Conservation (phyloP, 176 grass and related monocot genomes). For the Carex littledalei region DNA sequence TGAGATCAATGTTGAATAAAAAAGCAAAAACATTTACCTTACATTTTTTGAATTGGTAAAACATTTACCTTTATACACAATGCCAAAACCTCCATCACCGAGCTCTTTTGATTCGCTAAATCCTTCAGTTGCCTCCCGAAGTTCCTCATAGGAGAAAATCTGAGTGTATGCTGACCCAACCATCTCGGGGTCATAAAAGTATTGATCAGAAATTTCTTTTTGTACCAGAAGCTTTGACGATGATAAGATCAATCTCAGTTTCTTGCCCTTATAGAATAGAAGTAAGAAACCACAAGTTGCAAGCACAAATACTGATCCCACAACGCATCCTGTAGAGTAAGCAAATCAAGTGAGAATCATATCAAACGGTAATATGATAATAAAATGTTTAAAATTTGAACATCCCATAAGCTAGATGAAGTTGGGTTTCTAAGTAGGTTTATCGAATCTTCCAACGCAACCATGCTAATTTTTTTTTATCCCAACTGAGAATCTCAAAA, state of each 20-base stretch:
- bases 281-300: neutral
- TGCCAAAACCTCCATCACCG: slow-evolving; percentile 84
- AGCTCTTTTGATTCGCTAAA: slow-evolving; percentile 65
- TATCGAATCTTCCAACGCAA: no score
- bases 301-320: neutral
- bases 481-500: no score
- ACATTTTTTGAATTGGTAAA: neutral
- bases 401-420: no score
- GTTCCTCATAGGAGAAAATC: slow-evolving; percentile 76
- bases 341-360: no score
- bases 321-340: neutral
- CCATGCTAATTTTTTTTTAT: no score
- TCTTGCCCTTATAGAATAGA: slow-evolving; percentile 28
- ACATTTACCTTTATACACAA: slow-evolving; percentile 66
- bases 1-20: neutral
- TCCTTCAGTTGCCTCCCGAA: slow-evolving; percentile 57
- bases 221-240: slow-evolving; percentile 12
- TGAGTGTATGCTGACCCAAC: slow-evolving; percentile 30
- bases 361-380: no score
- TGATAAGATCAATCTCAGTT: slow-evolving; percentile 16
- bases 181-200: slow-evolving; percentile 44
- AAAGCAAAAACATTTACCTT: neutral
- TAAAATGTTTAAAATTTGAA: no score
- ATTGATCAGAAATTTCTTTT: slow-evolving; percentile 30
- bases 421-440: no score